These are phyloP conservation scores for Magnolia changhungtana DNA, from an alignment of 164 flowering plant genomes.

Conservation along the genomic window DNA sequence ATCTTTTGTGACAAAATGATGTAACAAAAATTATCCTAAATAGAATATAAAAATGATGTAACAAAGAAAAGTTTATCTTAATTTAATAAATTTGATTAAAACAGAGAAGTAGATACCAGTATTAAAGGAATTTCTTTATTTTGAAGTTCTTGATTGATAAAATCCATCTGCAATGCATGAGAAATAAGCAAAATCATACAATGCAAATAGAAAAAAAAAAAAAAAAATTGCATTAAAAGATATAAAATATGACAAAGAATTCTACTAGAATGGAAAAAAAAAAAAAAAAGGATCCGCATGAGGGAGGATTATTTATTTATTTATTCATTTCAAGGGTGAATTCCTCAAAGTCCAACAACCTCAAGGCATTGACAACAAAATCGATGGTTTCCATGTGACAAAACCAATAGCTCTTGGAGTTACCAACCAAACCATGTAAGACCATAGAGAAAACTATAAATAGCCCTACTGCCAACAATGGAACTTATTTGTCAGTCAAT, in stretches of 20 bases:
- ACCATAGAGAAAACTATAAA: too few species aligned
- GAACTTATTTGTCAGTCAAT: too few species aligned
- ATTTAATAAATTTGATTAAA: neutral
- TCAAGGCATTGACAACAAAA: neutral
- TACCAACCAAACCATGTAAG: too few species aligned
- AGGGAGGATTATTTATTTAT: neutral
- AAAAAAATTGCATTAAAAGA: neutral
- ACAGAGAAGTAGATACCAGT: conserved; percentile 47
- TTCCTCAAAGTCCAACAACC: neutral
- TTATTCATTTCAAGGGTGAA: neutral
- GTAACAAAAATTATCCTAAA: too few species aligned
- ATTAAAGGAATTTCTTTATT: conserved; percentile 50
- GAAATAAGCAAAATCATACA: neutral
- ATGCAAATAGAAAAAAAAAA: neutral
- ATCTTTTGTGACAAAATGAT: too few species aligned
- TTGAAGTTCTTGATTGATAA: conserved; percentile 58
- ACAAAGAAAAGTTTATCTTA: too few species aligned
- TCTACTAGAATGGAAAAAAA: too few species aligned
- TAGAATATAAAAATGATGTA: too few species aligned
- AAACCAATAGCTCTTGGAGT: too few species aligned
- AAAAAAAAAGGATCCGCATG: too few species aligned
- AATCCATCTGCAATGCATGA: conserved; percentile 43
- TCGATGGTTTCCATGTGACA: neutral
- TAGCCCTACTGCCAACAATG: too few species aligned
- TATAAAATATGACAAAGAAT: too few species aligned